These are phyloP conservation scores for Persicaria tinctoria DNA, from an alignment of 148 eudicot species.

Conservation along the genomic window DNA sequence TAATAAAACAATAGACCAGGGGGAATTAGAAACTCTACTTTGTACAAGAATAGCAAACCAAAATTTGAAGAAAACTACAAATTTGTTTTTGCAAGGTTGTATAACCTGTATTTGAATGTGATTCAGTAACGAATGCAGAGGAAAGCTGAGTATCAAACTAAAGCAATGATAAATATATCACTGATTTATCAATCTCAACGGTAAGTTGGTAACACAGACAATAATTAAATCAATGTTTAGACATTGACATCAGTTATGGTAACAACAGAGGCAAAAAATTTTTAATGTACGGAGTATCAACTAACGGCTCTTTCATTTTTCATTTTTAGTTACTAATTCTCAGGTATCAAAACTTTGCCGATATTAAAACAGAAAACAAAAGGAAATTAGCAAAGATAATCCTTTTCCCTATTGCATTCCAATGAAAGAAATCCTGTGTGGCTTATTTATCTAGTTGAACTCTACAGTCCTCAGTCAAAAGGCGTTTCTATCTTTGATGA, in stretches of 20 bases:
- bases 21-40: neutral
- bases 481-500: conserved; percentile 44
- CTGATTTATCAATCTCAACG: neutral
- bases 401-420: neutral
- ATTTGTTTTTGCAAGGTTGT: neutral
- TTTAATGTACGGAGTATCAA: neutral
- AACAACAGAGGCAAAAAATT: neutral
- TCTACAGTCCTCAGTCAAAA: conserved; percentile 60
- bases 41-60: no score
- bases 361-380: neutral
- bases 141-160: neutral
- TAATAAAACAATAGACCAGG: neutral
- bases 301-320: neutral
- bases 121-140: neutral
- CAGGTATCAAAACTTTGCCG: neutral
- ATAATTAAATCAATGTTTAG: neutral
- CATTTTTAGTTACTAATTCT: neutral
- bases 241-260: neutral
- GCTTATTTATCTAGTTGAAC: conserved; percentile 16
- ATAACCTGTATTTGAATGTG: neutral
- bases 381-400: neutral
- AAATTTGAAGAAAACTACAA: no score
- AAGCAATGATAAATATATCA: neutral
- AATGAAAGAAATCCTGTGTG: conserved; percentile 22
- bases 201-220: neutral